These are phyloP conservation scores for Pseudoscleropodium purum DNA, from an alignment of 225 moss, liverwort and hornwort genomes.

Conservation along the genomic window DNA sequence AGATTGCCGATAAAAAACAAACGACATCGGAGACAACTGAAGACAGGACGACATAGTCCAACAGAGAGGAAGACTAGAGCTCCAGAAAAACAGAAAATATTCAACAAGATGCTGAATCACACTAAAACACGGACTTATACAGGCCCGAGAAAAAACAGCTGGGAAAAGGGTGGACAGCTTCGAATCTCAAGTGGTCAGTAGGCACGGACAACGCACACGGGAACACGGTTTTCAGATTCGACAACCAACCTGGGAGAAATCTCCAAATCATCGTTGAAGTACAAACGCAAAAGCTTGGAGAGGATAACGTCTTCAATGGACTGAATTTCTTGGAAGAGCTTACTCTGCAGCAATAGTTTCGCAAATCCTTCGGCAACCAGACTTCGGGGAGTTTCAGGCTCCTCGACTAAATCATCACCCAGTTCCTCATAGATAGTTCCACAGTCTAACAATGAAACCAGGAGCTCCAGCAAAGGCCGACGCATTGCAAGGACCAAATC, in stretches of 20 bases:
- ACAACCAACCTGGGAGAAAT: constrained; percentile 56
- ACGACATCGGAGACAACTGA: neutral
- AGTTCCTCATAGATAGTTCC: constrained; percentile 40
- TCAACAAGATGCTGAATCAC: neutral
- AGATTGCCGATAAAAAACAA: neutral
- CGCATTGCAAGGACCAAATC: constrained; percentile 14
- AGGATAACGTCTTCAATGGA: constrained; percentile 46
- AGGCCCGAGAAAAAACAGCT: neutral
- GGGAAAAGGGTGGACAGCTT: neutral
- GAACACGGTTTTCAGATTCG: neutral
- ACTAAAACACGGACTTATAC: neutral
- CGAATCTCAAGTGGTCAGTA: neutral
- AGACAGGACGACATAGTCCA: neutral
- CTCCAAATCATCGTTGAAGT: constrained; percentile 64
- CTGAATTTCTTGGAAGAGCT: constrained; percentile 55
- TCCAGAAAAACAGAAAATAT: neutral
- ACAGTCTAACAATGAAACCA: constrained; percentile 34
- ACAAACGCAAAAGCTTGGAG: constrained; percentile 59
- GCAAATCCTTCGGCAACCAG: constrained; percentile 83
- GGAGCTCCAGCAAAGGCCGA: constrained; percentile 32
- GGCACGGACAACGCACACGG: neutral
- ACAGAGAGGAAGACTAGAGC: neutral
- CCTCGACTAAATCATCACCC: constrained; percentile 17
- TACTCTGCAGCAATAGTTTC: constrained; percentile 67
- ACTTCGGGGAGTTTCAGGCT: constrained; percentile 30